phyloP scores from a whole-genome alignment of 345 rosid species.

The Eucalyptus dawsonii region DNA sequence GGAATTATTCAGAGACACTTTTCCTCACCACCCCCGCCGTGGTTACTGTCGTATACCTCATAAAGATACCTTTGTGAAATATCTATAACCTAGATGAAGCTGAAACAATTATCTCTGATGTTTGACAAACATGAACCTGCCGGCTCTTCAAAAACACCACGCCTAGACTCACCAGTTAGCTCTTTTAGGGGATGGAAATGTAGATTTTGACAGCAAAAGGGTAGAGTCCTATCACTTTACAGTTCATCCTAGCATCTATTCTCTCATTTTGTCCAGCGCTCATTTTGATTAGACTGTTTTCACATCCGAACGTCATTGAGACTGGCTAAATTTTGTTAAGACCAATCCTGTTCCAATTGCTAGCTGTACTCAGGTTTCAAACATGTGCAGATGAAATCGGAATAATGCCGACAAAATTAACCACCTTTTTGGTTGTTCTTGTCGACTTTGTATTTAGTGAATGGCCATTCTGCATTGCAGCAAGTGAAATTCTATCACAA shows the following conservation, averaged over 20 bases:
- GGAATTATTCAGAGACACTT: background rate
- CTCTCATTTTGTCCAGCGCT: background rate
- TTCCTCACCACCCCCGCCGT: background rate
- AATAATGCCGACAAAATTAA: background rate
- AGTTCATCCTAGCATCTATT: background rate
- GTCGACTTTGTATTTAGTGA: background rate
- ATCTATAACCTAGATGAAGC: background rate
- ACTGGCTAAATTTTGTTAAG: background rate
- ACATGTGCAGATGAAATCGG: background rate
- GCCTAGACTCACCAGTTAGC: background rate
- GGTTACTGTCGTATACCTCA: background rate
- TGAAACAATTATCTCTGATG: background rate
- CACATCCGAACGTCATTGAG: background rate
- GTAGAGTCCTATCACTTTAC: background rate
- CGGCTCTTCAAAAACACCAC: background rate
- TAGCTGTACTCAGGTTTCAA: background rate
- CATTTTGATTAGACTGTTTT: background rate
- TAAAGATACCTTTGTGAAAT: background rate
- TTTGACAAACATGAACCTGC: background rate
- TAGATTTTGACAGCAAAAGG: background rate
- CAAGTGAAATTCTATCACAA: background rate
- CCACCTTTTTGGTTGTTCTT: background rate
- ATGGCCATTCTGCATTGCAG: background rate
- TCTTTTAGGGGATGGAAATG: background rate
- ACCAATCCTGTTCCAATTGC: background rate